Base-by-base conservation (phyloP, 768 basidiomycete genomes). In the Termitomyces sp. region DNA sequence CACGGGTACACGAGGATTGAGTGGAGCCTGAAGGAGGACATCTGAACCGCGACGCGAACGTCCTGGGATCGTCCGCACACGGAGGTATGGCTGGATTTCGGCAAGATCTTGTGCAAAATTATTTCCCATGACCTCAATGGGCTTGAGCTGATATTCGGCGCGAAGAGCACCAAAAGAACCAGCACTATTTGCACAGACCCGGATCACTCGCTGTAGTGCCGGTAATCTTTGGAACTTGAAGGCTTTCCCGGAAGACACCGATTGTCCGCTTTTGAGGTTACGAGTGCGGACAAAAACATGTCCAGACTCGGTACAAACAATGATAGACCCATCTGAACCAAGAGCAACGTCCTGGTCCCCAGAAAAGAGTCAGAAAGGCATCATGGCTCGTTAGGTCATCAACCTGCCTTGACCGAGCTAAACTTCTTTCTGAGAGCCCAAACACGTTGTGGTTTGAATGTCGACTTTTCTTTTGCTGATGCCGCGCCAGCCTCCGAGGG, bases 231-330 rank as follows among this genome's bases (percentile, higher is more conserved):
- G 83, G 68, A 94, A 96, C 72, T 88, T 94, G 76, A 82, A 82
- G 1, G 82, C 67, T 66, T 87, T 88, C 25, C 64, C 69, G 16
- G 62, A 59, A 27, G 61, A 58, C 8, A 62, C 45, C 23, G 63
- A 63, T 32, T 70, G 66, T 10, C 68, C 67, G 59, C 58, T 62
- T 58, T 71, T 75, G 6, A 69, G 59, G 57, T 74, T 83, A 27
- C 92, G 82, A 19, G 85, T 79, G 23, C 95, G 88, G 23, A 95
- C 80, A 66, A 89, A 98, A 32, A 96, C 95, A 64, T 98, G 95
- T 0, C 96, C 96, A 4, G 96, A 95, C 60, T 90, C 85, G 1
- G 96, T 98, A 72, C 92, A 97, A 45, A 98, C 81, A 66, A 97
- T 87, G 65, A 97, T 82, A 16, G 89, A 83, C 4, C 95, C 92